Conservation (phyloP, 257 asterid species). For the Apocynum venetum region DNA sequence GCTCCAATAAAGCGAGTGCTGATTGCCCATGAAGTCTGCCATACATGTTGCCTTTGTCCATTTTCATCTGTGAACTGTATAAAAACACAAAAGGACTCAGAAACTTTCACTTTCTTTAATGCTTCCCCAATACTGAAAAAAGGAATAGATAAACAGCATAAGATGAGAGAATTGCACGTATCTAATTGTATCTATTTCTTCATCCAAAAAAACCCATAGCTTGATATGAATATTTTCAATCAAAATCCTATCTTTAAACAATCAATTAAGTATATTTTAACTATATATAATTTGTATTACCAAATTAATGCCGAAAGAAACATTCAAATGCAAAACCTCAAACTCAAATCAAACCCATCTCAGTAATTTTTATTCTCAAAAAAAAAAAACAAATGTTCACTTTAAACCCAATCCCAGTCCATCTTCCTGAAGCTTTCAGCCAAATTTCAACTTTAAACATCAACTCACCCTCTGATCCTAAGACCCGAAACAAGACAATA, state of each 20-base stretch:
- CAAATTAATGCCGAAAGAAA: too few relatives aligned
- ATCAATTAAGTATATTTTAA: too few relatives aligned
- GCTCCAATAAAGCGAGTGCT: constrained; percentile 98
- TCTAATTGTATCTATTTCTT: neutral
- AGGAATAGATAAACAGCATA: neutral
- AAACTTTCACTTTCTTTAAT: neutral
- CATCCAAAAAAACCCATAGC: neutral
- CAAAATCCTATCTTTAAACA: too few relatives aligned
- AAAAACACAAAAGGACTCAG: neutral
- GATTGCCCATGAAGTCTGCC: constrained; percentile 99
- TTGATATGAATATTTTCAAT: too few relatives aligned
- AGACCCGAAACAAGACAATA: neutral
- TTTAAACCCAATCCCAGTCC: neutral
- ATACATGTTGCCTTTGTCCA: constrained; percentile 86
- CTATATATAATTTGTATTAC: too few relatives aligned
- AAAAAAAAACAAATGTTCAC: neutral
- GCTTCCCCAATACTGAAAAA: neutral
- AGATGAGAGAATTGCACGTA: neutral
- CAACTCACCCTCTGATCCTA: neutral
- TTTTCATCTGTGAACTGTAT: constrained; percentile 88
- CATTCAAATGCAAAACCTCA: neutral
- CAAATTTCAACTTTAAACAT: neutral
- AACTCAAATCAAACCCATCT: neutral
- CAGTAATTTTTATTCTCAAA: too few relatives aligned
- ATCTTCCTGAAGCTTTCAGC: neutral